These are phyloP conservation scores for Aquilaria yunnanensis DNA, from an alignment of 345 rosid genomes.

Conservation along the genomic window DNA sequence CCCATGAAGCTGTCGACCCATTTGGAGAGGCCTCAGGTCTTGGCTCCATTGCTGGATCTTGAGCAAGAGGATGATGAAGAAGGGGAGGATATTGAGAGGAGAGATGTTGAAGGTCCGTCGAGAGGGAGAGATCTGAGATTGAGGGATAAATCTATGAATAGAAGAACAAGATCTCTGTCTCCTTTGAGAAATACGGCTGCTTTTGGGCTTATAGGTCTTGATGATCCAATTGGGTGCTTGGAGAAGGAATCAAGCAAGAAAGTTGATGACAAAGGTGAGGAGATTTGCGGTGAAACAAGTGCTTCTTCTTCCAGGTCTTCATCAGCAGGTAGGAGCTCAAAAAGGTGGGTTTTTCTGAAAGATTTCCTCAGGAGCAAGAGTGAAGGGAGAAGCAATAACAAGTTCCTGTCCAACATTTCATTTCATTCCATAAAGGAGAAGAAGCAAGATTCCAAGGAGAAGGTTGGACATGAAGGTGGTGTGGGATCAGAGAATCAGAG, in stretches of 20 bases:
- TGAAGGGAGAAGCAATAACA: slow-evolving; percentile 22
- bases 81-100: background rate
- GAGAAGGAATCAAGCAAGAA: slow-evolving; percentile 1
- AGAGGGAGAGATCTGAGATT: slow-evolving; percentile 28
- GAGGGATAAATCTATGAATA: slow-evolving; percentile 19
- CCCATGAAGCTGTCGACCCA: slow-evolving; percentile 34
- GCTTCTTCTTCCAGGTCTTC: slow-evolving; percentile 32
- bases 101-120: background rate
- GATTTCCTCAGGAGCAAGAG: slow-evolving; percentile 51
- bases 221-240: background rate
- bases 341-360: slow-evolving; percentile 31
- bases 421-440: slow-evolving; percentile 18
- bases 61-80: slow-evolving; percentile 12
- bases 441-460: slow-evolving; percentile 23
- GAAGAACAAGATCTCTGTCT: slow-evolving; percentile 33
- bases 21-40: slow-evolving; percentile 20
- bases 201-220: slow-evolving; percentile 17
- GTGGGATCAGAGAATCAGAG: slow-evolving; percentile 21
- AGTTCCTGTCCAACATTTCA: slow-evolving; percentile 36
- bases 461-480: background rate
- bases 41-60: slow-evolving; percentile 19
- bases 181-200: slow-evolving; percentile 25
- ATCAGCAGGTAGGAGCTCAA: slow-evolving; percentile 30
- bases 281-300: slow-evolving; percentile 6
- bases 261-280: background rate